Evolutionary conservation across 2,329 filamentous ascomycete species (phyloP).

Genomic region (Penicillium crustosum): DNA sequence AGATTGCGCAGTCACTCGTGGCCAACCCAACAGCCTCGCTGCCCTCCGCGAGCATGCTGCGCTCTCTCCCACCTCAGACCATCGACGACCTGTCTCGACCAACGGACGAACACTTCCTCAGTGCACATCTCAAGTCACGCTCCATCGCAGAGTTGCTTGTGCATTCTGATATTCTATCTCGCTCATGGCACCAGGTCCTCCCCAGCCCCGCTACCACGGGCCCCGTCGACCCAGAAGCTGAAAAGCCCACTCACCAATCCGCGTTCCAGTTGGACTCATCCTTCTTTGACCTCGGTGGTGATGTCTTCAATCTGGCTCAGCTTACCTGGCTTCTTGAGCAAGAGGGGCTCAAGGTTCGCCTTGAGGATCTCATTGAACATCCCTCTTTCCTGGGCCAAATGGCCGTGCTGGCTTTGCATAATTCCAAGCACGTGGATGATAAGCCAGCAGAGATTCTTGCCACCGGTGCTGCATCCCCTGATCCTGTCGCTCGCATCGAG

Average conservation of each 20-base stretch:
- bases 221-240: conserved; percentile 16
- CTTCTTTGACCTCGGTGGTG: conserved; percentile 45
- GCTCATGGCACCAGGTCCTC: conserved; percentile 43
- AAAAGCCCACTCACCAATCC: conserved; percentile 18
- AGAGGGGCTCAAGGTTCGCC: conserved; percentile 39
- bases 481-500: conserved; percentile 11
- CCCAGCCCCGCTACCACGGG: conserved; percentile 12
- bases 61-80: conserved; percentile 34
- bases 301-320: conserved; percentile 44
- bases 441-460: conserved; percentile 11
- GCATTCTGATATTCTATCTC: conserved; percentile 41
- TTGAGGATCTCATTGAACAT: conserved; percentile 44
- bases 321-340: conserved; percentile 44
- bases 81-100: conserved; percentile 29
- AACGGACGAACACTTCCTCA: conserved; percentile 35
- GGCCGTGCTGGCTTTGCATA: conserved; percentile 35
- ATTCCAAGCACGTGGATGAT: conserved; percentile 26
- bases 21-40: conserved; percentile 36
- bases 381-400: conserved; percentile 45
- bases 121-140: conserved; percentile 38
- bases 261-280: conserved; percentile 41
- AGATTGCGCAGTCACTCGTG: conserved; percentile 39
- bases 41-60: conserved; percentile 35
- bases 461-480: conserved; percentile 14
- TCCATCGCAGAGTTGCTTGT: conserved; percentile 42